Base-by-base conservation (phyloP, 306 rosid genomes). In the Chamaecrista fasciculata region DNA sequence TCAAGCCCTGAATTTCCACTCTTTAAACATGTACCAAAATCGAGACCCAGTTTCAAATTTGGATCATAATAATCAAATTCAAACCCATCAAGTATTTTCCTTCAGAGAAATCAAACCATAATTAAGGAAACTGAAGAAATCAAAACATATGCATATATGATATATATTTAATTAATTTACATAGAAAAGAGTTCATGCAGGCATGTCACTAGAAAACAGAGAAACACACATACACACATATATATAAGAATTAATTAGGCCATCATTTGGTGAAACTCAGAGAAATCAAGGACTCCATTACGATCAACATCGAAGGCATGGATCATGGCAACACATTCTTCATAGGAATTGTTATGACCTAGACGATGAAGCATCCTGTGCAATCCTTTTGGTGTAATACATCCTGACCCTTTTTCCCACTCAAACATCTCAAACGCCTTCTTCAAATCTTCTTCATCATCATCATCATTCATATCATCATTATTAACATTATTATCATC, bases 211-310 rank as follows among this genome's bases (percentile, higher is more conserved):
- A n/a, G n/a, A n/a, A n/a, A n/a, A n/a, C n/a, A n/a, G n/a, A n/a
- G n/a, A n/a, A n/a, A n/a, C n/a, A n/a, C n/a, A n/a, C n/a, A n/a
- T n/a, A n/a, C n/a, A 31, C 6, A 31, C 36, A 31, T 31, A 6
- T 31, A 31, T 2, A 2, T 31, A 31, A 31, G 36, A 2, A 1
- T 36, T 7, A 3, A 36, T 57, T 2, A 29, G 29, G 84, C 73
- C 96, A 90, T 90, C 96, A 89, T 89, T 72, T 81, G 86, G 70
- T 85, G 84, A 67, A 90, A 90, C 77, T 90, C 96, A 4, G 80
- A 64, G 75, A 71, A 90, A 78, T 90, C 94, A 62, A 90, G 86
- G 12, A 85, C 81, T 0, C 96, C 96, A 11, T 90, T 83, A 3
- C 84, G 91, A 53, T 90, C 96, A 0, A 72, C 67, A 23, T 90